These are phyloP conservation scores for Halophytophthora batemanensis DNA, from an alignment of 352 stramenopile genomes.

Conservation along the genomic window DNA sequence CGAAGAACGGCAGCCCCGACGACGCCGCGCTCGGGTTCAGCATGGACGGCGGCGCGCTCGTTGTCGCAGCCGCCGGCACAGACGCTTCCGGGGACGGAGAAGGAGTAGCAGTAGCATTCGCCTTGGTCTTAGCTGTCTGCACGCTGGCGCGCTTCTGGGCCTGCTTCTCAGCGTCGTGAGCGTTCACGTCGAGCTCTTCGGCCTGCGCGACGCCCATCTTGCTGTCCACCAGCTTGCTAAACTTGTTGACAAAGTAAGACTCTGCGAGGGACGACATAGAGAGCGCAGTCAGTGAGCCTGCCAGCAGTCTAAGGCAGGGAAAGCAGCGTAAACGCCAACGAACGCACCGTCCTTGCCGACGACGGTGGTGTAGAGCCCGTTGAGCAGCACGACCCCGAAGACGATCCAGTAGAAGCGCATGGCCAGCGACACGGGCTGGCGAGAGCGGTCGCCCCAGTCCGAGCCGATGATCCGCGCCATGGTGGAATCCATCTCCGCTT, in stretches of 20 bases:
- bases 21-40: slow-evolving; percentile 13
- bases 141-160: slow-evolving; percentile 1
- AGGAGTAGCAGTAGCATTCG: neutral
- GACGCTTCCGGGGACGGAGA: neutral
- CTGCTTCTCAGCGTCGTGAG: slow-evolving; percentile 21
- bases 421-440: slow-evolving; percentile 54
- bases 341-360: slow-evolving; percentile 40
- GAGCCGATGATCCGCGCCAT: slow-evolving; percentile 68
- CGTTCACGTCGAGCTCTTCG: slow-evolving; percentile 37
- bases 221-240: slow-evolving; percentile 52
- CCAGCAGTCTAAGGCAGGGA: neutral
- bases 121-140: neutral
- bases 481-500: slow-evolving; percentile 54
- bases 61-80: neutral
- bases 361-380: slow-evolving; percentile 60
- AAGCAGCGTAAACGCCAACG: neutral
- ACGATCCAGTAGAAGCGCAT: slow-evolving; percentile 77
- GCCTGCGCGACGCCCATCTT: slow-evolving; percentile 43
- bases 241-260: slow-evolving; percentile 47
- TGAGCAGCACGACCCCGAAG: slow-evolving; percentile 53
- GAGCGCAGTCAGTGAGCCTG: too few relatives aligned
- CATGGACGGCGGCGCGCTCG: slow-evolving; percentile 15
- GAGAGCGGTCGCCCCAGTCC: slow-evolving; percentile 69
- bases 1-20: slow-evolving; percentile 36
- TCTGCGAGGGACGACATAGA: slow-evolving; percentile 15